phyloP scores from a whole-genome alignment of 306 rosid genomes.

The Begonia peltatifolia region DNA sequence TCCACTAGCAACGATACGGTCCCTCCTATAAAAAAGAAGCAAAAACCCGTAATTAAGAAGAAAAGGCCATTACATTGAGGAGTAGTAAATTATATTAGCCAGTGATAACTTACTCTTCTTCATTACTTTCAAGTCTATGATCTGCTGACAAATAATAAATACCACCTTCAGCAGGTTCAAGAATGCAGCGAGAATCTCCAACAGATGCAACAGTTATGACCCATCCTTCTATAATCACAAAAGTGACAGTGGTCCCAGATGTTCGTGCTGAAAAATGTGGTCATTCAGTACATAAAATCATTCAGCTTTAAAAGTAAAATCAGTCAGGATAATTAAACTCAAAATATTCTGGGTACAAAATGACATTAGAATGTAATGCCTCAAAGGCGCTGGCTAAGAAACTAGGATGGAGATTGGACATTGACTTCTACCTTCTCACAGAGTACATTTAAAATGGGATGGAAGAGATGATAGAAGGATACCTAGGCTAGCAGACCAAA shows the following conservation, averaged over 20 bases:
- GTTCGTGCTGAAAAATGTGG: slow-evolving; percentile 43
- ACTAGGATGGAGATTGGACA: too few species aligned
- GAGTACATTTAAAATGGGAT: too few species aligned
- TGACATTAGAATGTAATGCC: too few species aligned
- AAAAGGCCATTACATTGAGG: not conserved
- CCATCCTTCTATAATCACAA: slow-evolving; percentile 97
- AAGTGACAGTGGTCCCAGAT: slow-evolving; percentile 96
- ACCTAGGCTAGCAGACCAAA: too few species aligned
- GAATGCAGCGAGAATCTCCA: slow-evolving; percentile 92
- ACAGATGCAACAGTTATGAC: slow-evolving; percentile 94
- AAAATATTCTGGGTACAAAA: too few species aligned
- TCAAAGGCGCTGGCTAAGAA: too few species aligned
- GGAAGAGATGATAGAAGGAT: too few species aligned
- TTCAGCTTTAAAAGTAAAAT: too few species aligned
- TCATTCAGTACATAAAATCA: slow-evolving; percentile 7
- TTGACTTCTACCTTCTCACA: too few species aligned
- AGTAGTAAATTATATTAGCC: slow-evolving; percentile 2
- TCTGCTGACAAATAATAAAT: slow-evolving; percentile 88
- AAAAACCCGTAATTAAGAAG: slow-evolving; percentile 8
- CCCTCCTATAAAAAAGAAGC: slow-evolving; percentile 43
- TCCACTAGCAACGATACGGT: slow-evolving; percentile 81
- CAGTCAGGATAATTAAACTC: too few species aligned
- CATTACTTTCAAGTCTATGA: slow-evolving; percentile 86
- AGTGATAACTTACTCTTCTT: slow-evolving; percentile 75
- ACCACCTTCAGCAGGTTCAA: slow-evolving; percentile 88